These are phyloP conservation scores for Solanum commersonii DNA, from an alignment of 257 asterid genomes.

Conservation along the genomic window DNA sequence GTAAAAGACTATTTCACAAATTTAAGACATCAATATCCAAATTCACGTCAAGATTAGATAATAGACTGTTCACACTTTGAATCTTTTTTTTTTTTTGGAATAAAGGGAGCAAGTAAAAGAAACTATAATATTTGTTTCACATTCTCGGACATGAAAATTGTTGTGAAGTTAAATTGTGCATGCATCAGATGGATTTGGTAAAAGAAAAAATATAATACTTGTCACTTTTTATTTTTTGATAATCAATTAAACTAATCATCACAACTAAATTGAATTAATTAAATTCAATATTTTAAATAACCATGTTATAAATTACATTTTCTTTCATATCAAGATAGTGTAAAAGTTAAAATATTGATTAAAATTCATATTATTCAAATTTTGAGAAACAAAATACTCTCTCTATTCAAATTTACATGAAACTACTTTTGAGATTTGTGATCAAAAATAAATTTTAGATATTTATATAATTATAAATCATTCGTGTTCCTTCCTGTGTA, in stretches of 20 bases:
- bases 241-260: no score
- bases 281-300: background rate
- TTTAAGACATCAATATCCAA: background rate
- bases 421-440: background rate
- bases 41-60: background rate
- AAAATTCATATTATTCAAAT: background rate
- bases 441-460: background rate
- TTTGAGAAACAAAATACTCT: background rate
- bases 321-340: background rate
- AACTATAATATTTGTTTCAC: background rate
- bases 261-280: background rate
- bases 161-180: background rate
- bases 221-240: background rate
- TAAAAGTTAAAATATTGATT: background rate
- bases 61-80: background rate
- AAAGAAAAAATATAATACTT: background rate
- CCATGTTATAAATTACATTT: background rate
- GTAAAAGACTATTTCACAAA: background rate
- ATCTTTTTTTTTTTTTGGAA: background rate
- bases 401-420: no score
- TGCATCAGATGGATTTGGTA: background rate
- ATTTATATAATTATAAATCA: background rate
- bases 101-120: background rate
- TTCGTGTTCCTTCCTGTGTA: no score
- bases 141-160: background rate